These are phyloP conservation scores for Geotrichum candidum DNA, from an alignment of 1,139 yeast genomes.

Conservation along the genomic window DNA sequence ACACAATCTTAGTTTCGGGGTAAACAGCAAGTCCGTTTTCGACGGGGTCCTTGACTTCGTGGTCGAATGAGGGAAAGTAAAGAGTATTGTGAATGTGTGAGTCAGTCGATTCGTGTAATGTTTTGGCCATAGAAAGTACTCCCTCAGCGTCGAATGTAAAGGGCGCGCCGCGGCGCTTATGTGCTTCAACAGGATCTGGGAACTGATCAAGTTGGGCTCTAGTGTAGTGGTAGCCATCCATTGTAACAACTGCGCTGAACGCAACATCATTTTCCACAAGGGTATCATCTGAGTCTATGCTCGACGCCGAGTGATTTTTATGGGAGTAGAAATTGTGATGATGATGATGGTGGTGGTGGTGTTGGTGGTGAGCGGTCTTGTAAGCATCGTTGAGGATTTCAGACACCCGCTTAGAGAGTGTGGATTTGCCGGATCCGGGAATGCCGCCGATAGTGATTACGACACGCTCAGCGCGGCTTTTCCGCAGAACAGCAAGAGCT, in stretches of 20 bases:
- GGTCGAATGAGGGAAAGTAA: constrained; percentile 66
- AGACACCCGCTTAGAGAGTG: constrained; percentile 47
- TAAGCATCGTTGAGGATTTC: constrained; percentile 20
- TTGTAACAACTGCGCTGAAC: constrained; percentile 40
- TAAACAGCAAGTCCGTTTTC: constrained; percentile 46
- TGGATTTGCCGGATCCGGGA: constrained; percentile 82
- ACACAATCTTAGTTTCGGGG: constrained; percentile 41
- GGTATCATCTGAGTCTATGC: background rate
- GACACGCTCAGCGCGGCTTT: constrained; percentile 34
- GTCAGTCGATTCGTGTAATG: constrained; percentile 19
- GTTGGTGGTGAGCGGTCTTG: background rate
- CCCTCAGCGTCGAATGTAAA: constrained; percentile 66
- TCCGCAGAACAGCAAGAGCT: background rate
- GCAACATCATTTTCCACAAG: background rate
- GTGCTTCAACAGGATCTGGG: constrained; percentile 51
- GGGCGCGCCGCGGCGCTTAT: constrained; percentile 73
- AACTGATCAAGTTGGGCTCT: constrained; percentile 47
- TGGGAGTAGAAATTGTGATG: background rate
- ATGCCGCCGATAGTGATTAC: constrained; percentile 61
- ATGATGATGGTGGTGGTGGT: background rate
- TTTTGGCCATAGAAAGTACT: constrained; percentile 37
- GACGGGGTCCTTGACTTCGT: constrained; percentile 54
- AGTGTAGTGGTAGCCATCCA: constrained; percentile 83
- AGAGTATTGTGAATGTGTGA: background rate
- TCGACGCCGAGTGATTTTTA: background rate